Evolutionary conservation across 495 filamentous ascomycete genomes (phyloP), one percentile per base, ranked within the genome.

Genomic region (Oidiodendron maius): DNA sequence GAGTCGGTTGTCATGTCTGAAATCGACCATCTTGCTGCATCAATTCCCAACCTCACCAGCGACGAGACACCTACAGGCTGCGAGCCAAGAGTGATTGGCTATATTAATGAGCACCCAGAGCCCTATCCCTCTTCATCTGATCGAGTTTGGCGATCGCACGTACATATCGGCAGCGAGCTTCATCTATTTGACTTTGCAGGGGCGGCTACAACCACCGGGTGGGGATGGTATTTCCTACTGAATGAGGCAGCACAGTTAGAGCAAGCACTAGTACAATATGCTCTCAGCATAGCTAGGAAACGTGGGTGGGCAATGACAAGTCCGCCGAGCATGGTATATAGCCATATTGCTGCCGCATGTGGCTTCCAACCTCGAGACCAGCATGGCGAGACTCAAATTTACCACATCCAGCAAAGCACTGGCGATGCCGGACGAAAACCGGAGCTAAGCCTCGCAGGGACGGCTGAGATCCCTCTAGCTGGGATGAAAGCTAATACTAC

Each of bases 211-310:
- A 82, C 86, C 16, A 86, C 82, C 26, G 93, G 93, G 13, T 97
- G 91, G 91, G 93, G 93, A 0, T 98, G 90, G 89, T 98, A 98
- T 66, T 96, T 85, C 64, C 80, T 98, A 0, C 74, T 83, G 25
- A 86, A 94, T 64, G 91, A 94, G 52, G 90, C 82, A 6, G 91
- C 89, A 0, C 76, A 93, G 63, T 76, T 98, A 2, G 93, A 97
- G 62, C 91, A 96, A 61, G 93, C 93, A 0, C 76, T 98, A 0
- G 65, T 96, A n/a, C 81, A 84, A 55, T 96, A 94, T 65, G 82
- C 94, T 0, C 72, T 96, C 3, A 67, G 70, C 17, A 86, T 84
- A 9, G 74, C 79, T 28, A 72, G 71, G 36, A 60, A 63, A 6
- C 52, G 51, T 1, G 89, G 87, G 22, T 97, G 86, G 83, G 74